phyloP scores from a whole-genome alignment of 1,284 basidiomycete genomes.

The Cutaneotrichosporon mucoides region DNA sequence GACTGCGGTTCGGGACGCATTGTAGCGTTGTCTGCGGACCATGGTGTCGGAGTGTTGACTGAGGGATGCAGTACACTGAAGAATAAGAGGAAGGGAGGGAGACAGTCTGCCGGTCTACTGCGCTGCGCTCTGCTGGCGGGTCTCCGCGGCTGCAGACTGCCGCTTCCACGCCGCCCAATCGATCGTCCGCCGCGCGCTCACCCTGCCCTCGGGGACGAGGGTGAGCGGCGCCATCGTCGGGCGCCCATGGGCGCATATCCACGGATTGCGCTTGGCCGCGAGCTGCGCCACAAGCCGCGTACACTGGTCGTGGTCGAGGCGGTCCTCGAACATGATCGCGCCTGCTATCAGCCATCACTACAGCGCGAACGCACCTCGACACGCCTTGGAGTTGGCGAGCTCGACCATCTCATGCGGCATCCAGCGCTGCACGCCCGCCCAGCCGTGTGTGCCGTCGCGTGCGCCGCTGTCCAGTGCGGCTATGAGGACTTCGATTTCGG shows the following conservation, averaged over 20 bases:
- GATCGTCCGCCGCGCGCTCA: constrained; percentile 9
- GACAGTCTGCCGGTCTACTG: too few relatives aligned
- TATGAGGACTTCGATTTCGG: constrained; percentile 36
- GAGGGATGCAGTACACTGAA: too few relatives aligned
- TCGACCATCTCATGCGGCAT: constrained; percentile 75
- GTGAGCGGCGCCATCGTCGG: constrained; percentile 49
- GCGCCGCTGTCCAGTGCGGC: background rate
- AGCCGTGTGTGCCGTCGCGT: constrained; percentile 40
- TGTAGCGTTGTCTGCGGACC: too few relatives aligned
- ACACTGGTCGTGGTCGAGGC: constrained; percentile 65
- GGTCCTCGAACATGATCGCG: constrained; percentile 95
- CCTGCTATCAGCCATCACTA: constrained; percentile 56
- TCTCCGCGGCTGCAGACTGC: too few relatives aligned
- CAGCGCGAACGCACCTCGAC: constrained; percentile 60
- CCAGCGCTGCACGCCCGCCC: constrained; percentile 62
- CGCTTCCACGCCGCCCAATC: constrained; percentile 23
- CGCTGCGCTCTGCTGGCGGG: too few relatives aligned
- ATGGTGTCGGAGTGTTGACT: too few relatives aligned
- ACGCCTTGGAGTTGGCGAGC: constrained; percentile 86
- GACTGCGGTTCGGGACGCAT: too few relatives aligned
- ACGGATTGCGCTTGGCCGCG: constrained; percentile 70
- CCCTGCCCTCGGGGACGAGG: constrained; percentile 14
- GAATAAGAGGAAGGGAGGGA: background rate
- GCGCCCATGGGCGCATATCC: constrained; percentile 86
- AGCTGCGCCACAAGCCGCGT: constrained; percentile 63